Base-by-base conservation (phyloP, 768 basidiomycete genomes). In the Udeniomyces megalosporus region DNA sequence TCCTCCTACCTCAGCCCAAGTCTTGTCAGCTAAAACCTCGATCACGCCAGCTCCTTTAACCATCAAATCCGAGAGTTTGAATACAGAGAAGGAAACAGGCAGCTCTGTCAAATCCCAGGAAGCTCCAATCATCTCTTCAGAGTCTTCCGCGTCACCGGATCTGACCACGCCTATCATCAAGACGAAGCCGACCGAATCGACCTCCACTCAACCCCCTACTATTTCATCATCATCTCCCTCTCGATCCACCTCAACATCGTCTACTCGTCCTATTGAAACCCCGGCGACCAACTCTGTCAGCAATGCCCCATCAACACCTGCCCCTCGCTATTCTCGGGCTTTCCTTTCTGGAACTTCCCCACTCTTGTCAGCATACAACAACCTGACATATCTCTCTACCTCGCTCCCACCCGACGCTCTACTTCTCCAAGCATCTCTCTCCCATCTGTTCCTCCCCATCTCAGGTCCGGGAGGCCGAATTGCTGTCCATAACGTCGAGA, bases 381-480 rank as follows among this genome's bases (percentile, higher is more conserved):
- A 72, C 50, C 59, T 76, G 5, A 68, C 72, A 10, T 66, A 70
- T n/a, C 57, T 75, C 12, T 66, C 69, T 2, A 65, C 70, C 0
- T 68, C 67, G 15, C 66, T 70, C 34, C 67, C 71, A 24, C 69
- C 70, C 34, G 72, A 74, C 26, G 71, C 71, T 8, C 67, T 66
- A 45, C 66, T 76, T 22, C 69, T 76, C 49, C 71, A 71, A 57
- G 66, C 68, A 17, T 72, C 71, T 15, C 42, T 65, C 0, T 4
- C 58, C 4, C 66, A 69, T 47, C 65, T 74, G n/a, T 70, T 75
- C 68, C 75, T 72, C 66, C 75, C 74, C 14, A 69, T 75, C 38
- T 68, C 72, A 15, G 75, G 75, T 3, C 68, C 74, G 0, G 75
- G 75, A 24, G 75, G 75, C 2, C 60, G 73, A 24, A 61, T 76